Percentiles rank a stretch among this genome's conserved stretches.
These are phyloP conservation scores for Metahyphopichia silvanorum DNA, from an alignment of 805 yeast genomes.

Conservation along the genomic window DNA sequence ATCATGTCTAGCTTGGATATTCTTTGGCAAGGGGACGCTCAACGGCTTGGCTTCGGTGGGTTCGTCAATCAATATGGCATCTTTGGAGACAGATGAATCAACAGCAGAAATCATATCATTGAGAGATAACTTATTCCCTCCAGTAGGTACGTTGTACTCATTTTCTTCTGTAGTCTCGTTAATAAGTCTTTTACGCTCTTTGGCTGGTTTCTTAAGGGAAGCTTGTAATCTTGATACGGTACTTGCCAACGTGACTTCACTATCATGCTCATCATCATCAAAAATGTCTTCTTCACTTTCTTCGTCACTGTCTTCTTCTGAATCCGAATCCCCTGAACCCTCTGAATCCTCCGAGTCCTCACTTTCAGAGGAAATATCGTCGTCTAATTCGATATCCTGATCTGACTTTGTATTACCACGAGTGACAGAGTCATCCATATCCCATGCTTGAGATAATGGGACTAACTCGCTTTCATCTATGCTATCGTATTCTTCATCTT, in stretches of 20 bases:
- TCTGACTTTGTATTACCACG: constrained; percentile 7
- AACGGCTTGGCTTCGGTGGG: constrained; percentile 44
- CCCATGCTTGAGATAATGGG: constrained; percentile 88
- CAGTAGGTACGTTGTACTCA: constrained; percentile 65
- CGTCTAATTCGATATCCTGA: constrained; percentile 25
- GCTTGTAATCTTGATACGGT: constrained; percentile 44
- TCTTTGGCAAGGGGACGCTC: constrained; percentile 78
- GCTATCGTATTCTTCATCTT: constrained; percentile 65
- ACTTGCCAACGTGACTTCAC: constrained; percentile 46
- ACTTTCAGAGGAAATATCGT: constrained; percentile 21
- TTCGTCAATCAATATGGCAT: constrained; percentile 48
- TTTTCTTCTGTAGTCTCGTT: constrained; percentile 60
- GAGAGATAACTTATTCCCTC: constrained; percentile 56
- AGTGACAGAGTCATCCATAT: constrained; percentile 59
- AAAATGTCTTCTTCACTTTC: constrained; percentile 32
- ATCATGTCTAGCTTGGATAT: constrained; percentile 82
- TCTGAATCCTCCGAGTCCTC: constrained; percentile 15
- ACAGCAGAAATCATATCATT: constrained; percentile 74
- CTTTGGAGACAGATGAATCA: constrained; percentile 45
- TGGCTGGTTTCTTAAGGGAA: constrained; percentile 27
- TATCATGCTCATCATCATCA: constrained; percentile 25
- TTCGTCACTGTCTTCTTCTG: constrained; percentile 16
- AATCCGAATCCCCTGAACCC: constrained; percentile 20
- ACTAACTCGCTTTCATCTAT: constrained; percentile 74
- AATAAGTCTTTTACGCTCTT: constrained; percentile 45